Base-by-base conservation (phyloP, 768 basidiomycete genomes). In the Mycena floridula region DNA sequence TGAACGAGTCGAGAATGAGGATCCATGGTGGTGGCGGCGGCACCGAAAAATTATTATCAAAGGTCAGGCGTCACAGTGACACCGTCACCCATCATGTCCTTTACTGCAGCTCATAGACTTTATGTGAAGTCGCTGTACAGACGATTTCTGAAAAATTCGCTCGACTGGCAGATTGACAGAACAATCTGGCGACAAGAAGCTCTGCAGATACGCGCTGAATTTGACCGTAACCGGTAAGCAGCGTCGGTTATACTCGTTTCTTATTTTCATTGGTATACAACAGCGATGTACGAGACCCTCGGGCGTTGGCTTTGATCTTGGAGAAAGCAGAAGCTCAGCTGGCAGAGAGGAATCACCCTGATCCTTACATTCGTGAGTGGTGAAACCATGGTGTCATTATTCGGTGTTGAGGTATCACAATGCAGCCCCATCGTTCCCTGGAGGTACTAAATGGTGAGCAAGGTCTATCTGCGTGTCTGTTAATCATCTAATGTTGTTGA, bases 401-500 rank as follows among this genome's bases (percentile, higher is more conserved):
- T 39, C 22, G n/a, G n/a, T 39, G 3, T 16, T 16, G n/a, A 39
- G 23, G 9, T 9, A 22, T 42, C 25, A n/a, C n/a, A n/a, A n/a
- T 51, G 30, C 49, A 97, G 94, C 85, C 47, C 76, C 93, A 38
- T 57, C 76, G 30, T 86, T 82, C 61, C 90, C 91, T 38, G 91
- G 87, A 46, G 94, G 94, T 47, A 92, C 91, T n/a, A 96, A 95
- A 68, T 97, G 93, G 93, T 94, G 57, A 54, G 84, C 77, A n/a
- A 16, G 25, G 15, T 42, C 7, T 22, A 35, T 21, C 37, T 12
- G 16, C 36, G 20, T 37, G 37, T 18, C 43, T 24, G 32, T 37
- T 50, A 42, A 50, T 39, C 13, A 38, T 40, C 46, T 45, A 25
- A 42, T 46, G 25, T 43, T 42, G 47, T 24, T 32, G 51, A 36